A percentile compares a stretch with the other conserved stretches of the same genome.
Conservation (phyloP, 768 basidiomycete species). For the Agrocybe chaxingu region DNA sequence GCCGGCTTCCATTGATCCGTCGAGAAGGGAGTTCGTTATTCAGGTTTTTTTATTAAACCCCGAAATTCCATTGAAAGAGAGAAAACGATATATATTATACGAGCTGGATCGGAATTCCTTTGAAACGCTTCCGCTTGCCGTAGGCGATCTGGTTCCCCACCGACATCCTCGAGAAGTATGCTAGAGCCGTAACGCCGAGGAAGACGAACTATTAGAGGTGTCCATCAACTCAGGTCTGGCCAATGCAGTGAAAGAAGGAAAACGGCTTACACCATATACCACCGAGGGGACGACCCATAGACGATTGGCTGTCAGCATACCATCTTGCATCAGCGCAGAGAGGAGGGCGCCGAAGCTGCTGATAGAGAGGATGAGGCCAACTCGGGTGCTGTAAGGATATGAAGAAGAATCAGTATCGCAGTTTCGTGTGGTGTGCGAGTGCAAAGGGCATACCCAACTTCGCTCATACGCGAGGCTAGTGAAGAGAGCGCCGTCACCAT, state of each 20-base stretch:
- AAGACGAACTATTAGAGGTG: conserved; percentile 10
- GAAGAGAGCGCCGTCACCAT: conserved; percentile 16
- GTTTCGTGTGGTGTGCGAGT: background rate
- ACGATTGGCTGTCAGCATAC: conserved; percentile 26
- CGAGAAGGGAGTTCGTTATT: no score
- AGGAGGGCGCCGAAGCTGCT: conserved; percentile 30
- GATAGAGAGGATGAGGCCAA: conserved; percentile 31
- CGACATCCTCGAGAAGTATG: conserved; percentile 15
- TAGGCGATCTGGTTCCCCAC: background rate
- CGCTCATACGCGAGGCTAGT: conserved; percentile 15
- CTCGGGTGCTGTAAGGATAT: conserved; percentile 26
- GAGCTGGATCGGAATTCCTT: no score
- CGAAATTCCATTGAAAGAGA: no score
- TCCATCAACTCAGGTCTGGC: background rate
- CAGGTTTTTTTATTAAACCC: no score
- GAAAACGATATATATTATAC: no score
- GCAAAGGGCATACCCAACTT: conserved; percentile 9
- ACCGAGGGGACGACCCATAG: conserved; percentile 31
- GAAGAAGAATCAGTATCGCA: background rate
- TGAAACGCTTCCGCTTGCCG: no score
- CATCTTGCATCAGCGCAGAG: conserved; percentile 33
- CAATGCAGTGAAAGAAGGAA: background rate
- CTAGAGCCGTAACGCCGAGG: conserved; percentile 14
- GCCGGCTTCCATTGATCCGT: no score
- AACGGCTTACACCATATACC: conserved; percentile 30